Evolutionary conservation across 108 stramenopile species (phyloP), one percentile per base, ranked within the genome.

Genomic region (Cyclotella sp.): DNA sequence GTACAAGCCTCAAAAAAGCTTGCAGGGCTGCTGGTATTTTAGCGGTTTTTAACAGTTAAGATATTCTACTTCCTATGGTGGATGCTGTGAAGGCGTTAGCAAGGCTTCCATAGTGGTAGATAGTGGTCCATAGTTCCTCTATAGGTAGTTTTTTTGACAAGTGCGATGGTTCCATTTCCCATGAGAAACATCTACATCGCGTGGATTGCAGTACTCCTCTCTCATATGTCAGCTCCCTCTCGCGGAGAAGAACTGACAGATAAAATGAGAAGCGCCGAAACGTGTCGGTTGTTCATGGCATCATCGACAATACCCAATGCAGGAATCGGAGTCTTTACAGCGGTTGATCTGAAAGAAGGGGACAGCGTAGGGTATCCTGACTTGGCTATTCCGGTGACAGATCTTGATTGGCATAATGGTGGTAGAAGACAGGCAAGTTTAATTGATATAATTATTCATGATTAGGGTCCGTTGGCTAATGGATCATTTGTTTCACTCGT

Each of bases 281-380:
- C 27, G 39, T 91, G 90, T 68, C 81, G 85, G 0, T 63, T 89
- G 5, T 91, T 75, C 74, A 53, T 92, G 44, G 91, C 88, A 10
- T 66, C 63, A 14, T 92, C 91, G 0, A 84, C 89, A 10, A 83
- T 92, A 14, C 82, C 81, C 19, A 84, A 84, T 15, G 86, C 89
- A 52, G 91, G 91, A 30, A 73, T 92, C 0, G 91, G 91, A 15
- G 79, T 92, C 68, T 92, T 85, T 70, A 87, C 91, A n/a, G 91
- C 67, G 3, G 29, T 68, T 14, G 51, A 44, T 15, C 27, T 80
- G 39, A 58, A 72, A 43, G 55, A 52, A 11, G 87, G 85, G 13
- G 89, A 84, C 44, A 34, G 45, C 5, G 53, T 90, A 46, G 89
- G 78, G 4, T 72, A 75, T 71, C 84, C 82, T 0, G 89, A 90